Conservation (phyloP, 2,329 filamentous ascomycete genomes). For the Ophiostoma perfectum region DNA sequence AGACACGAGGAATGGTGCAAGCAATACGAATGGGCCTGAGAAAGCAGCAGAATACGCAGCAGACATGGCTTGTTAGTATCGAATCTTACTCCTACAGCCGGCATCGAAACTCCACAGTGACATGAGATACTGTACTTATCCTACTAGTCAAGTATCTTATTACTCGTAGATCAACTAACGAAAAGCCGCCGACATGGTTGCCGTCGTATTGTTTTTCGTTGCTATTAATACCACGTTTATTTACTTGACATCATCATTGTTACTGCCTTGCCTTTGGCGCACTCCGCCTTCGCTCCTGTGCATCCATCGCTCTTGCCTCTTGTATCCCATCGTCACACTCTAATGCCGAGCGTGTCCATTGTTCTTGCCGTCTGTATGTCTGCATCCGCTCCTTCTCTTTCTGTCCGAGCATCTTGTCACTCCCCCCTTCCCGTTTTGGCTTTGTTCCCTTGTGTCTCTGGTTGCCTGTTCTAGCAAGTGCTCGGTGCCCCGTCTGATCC, state of each 20-base stretch:
- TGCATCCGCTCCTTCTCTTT: background rate
- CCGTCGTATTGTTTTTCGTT: background rate
- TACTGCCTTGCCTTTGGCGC: background rate
- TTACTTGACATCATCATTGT: background rate
- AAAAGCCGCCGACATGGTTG: background rate
- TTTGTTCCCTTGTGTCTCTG: conserved; percentile 2
- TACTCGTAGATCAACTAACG: background rate
- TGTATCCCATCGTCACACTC: background rate
- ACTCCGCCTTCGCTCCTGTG: background rate
- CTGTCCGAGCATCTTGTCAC: conserved; percentile 2
- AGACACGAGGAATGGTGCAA: background rate
- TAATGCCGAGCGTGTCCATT: background rate
- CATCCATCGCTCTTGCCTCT: background rate
- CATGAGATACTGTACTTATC: background rate
- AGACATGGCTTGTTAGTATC: background rate
- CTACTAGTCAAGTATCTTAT: too few relatives aligned
- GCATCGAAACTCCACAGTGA: background rate
- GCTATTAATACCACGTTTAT: background rate
- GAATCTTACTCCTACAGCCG: too few relatives aligned
- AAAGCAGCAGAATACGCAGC: background rate
- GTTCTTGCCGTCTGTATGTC: conserved; percentile 8
- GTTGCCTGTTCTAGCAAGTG: conserved; percentile 8
- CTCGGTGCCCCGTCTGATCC: background rate
- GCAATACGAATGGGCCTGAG: background rate
- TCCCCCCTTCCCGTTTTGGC: background rate